These are phyloP conservation scores for Calocybe indica DNA, from an alignment of 768 basidiomycete species.

Conservation along the genomic window DNA sequence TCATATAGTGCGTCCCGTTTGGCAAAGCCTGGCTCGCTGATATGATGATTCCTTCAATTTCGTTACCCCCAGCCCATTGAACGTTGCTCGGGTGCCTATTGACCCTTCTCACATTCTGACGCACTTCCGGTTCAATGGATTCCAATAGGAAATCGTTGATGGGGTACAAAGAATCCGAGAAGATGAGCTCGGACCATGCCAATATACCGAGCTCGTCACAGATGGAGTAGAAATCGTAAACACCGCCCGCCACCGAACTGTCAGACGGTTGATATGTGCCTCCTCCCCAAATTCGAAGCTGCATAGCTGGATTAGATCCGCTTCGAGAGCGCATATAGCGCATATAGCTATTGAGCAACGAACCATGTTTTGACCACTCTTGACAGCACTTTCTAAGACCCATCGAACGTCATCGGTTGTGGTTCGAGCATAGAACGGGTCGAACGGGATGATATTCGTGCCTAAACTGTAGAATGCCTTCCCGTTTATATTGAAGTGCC, in stretches of 20 bases:
- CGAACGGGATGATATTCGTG: conserved; percentile 57
- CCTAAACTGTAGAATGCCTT: conserved; percentile 49
- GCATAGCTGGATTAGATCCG: background rate
- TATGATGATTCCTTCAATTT: conserved; percentile 50
- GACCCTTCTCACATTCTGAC: conserved; percentile 49
- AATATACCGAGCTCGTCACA: conserved; percentile 59
- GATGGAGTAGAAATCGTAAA: conserved; percentile 49
- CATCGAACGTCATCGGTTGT: conserved; percentile 45
- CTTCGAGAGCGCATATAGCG: background rate
- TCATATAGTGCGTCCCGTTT: conserved; percentile 42
- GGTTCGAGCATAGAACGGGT: conserved; percentile 50
- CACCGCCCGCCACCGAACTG: conserved; percentile 31
- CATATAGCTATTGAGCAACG: conserved; percentile 5
- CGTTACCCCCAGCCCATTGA: conserved; percentile 59
- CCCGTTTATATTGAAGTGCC: conserved; percentile 57
- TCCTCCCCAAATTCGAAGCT: conserved; percentile 59
- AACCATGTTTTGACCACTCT: conserved; percentile 57
- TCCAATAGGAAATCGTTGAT: conserved; percentile 48
- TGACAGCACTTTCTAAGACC: conserved; percentile 49
- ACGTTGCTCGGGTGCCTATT: conserved; percentile 52
- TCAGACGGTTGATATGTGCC: conserved; percentile 46
- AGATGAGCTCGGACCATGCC: conserved; percentile 58
- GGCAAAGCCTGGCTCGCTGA: conserved; percentile 24
- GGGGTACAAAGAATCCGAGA: conserved; percentile 51
- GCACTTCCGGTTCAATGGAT: conserved; percentile 47